Evolutionary conservation across 306 rosid genomes (phyloP).

Genomic region (Trichosanthes truncata): DNA sequence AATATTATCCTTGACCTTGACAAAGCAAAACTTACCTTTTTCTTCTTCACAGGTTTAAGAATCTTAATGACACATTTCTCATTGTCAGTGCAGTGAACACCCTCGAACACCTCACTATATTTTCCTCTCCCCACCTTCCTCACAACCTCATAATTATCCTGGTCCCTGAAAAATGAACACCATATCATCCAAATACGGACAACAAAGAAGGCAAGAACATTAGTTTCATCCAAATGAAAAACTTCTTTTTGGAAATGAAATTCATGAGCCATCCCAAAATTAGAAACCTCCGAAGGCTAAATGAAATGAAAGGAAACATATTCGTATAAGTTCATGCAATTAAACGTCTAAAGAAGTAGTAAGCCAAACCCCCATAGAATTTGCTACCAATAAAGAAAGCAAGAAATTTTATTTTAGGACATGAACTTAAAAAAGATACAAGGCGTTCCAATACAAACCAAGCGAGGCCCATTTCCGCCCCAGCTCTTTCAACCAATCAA

Average conservation of each 20-base stretch:
- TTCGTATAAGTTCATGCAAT: not conserved
- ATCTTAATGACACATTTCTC: slow-evolving; percentile 93
- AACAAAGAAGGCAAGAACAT: not conserved
- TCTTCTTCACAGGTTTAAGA: slow-evolving; percentile 98
- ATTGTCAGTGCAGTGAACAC: slow-evolving; percentile 71
- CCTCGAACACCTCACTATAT: slow-evolving; percentile 97
- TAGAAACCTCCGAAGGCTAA: not conserved
- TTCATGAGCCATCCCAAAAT: not conserved
- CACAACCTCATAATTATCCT: slow-evolving; percentile 96
- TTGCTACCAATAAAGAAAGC: not conserved
- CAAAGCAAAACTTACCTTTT: slow-evolving; percentile 26
- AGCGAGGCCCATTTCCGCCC: not conserved
- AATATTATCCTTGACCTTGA: not conserved
- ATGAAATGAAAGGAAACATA: not conserved
- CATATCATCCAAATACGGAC: not conserved
- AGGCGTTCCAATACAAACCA: not conserved
- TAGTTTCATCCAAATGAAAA: not conserved
- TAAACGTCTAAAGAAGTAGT: not conserved
- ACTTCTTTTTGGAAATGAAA: not conserved
- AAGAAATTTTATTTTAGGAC: not conserved
- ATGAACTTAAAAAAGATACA: not conserved
- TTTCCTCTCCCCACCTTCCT: slow-evolving; percentile 93
- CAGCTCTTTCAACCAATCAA: not conserved
- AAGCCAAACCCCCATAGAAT: not conserved
- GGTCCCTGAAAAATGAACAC: slow-evolving; percentile 35